These are phyloP conservation scores for Aspergillus cristatus DNA, from an alignment of 495 filamentous ascomycete genomes.

Conservation along the genomic window DNA sequence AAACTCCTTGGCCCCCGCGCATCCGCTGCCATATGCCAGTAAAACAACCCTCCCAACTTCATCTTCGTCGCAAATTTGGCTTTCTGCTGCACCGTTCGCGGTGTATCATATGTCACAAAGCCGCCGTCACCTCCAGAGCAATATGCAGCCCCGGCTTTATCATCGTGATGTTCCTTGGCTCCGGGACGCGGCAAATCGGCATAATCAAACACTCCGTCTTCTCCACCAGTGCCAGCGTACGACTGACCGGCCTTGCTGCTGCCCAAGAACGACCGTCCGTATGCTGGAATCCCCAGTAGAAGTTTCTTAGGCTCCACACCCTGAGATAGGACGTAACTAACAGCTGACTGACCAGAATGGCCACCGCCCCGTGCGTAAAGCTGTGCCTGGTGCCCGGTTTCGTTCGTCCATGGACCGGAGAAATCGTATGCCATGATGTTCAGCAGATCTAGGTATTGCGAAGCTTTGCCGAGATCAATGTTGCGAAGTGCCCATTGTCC, in stretches of 20 bases:
- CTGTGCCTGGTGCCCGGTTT: constrained; percentile 71
- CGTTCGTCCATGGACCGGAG: constrained; percentile 63
- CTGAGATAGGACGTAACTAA: constrained; percentile 54
- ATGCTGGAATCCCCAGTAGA: constrained; percentile 70
- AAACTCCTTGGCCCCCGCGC: constrained; percentile 58
- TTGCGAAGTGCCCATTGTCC: constrained; percentile 63
- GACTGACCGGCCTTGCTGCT: constrained; percentile 53
- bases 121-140: constrained; percentile 76
- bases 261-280: constrained; percentile 72
- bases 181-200: constrained; percentile 63
- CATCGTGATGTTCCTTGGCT: constrained; percentile 60
- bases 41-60: constrained; percentile 76
- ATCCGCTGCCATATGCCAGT: constrained; percentile 85
- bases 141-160: constrained; percentile 58
- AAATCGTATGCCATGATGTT: constrained; percentile 89
- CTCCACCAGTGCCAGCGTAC: constrained; percentile 56
- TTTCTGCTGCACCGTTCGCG: constrained; percentile 75
- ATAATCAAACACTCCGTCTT: constrained; percentile 81
- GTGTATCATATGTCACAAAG: constrained; percentile 82
- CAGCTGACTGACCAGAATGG: constrained; percentile 57
- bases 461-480: constrained; percentile 60
- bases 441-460: constrained; percentile 63
- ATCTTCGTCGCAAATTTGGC: constrained; percentile 69
- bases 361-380: constrained; percentile 46
- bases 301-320: constrained; percentile 68